Evolutionary conservation across 805 yeast genomes (phyloP), one percentile per base, ranked within the genome.

Genomic region (Kuraishia piskuri): DNA sequence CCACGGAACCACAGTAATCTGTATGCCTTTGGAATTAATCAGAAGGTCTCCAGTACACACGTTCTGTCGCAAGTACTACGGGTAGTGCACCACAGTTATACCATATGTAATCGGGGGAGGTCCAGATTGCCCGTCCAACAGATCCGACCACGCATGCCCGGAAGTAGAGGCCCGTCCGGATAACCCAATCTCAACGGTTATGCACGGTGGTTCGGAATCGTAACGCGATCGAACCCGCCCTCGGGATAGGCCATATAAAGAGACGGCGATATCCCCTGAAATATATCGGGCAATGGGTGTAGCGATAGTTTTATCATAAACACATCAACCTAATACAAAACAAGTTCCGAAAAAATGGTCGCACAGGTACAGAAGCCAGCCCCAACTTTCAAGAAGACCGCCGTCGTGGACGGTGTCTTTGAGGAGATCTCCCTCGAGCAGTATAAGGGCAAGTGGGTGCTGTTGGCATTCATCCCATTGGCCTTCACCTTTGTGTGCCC

Each of bases 401-500:
- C 99, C 71, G 98, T 94, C 68, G 81, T 94, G 64, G 91, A 92
- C 78, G 98, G 98, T 75, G 78, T 82, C 61, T 92, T 94, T 70
- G 98, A 94, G 80, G 97, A 94, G 68, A 80, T 94, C 64, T 80
- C 96, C 57, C 84, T 94, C 64, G 98, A 92, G 67, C 87, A 89
- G 76, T 94, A 86, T 88, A 86, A 86, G 79, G 99, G 99, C 69
- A 89, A 94, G 77, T 94, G 97, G 96, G 97, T 94, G 63, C 76
- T 94, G 61, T 81, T 94, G 68, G 98, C 95, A 59, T 94, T 94
- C 79, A 86, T 94, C 72, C 99, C 99, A 74, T 79, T 92, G 82
- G 99, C 99, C 52, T 94, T 94, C 91, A 94, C 99, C 57, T 94
- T 94, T 65, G 98, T 94, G 59, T 94, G 99, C 79, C 99, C 99